Base-by-base conservation (phyloP, 2,329 filamentous ascomycete genomes). In the Aspergillus costaricaensis region DNA sequence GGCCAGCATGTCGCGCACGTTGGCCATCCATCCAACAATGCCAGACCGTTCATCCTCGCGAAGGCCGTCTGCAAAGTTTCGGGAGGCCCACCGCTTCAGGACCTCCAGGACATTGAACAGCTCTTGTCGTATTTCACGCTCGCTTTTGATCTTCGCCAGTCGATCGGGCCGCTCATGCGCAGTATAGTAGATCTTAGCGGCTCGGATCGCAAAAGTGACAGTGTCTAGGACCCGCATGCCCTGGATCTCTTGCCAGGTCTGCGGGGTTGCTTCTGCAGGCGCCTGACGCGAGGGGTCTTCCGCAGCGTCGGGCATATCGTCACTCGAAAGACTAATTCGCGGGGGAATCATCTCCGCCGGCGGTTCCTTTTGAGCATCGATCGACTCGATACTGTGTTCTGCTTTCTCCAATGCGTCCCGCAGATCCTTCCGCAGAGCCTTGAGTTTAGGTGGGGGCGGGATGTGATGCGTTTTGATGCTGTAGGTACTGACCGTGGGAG, bases 401-500 rank as follows among this genome's bases (percentile, higher is more conserved):
- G 91, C 91, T 65, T 90, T 88, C 43, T 84, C 81, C 19, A 99
- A 80, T 5, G 89, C 85, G 61, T 86, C 84, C 55, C 88, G 79
- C 59, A 93, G 76, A 68, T 89, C 87, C 23, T 83, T 80, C 61
- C 94, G 91, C 59, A 99, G 84, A 62, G 94, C 88, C 52, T 86
- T 82, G 65, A 94, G 86, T 61, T 95, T 90, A 8, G 95, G 95
- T 41, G 93, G 91, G 54, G 90, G 94, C 10, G 91, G 87, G 21
- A 96, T 84, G 59, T 89, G 88, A 69, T 92, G 91, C 62, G 91
- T 89, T 67, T 90, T 89, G 70, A 92, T 88, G 66, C 91, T 92
- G 77, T 98, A 99, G 3, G 95, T 99, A 82, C 93, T 97, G 43
- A 94, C 92, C 0, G 95, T 99, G 0, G 95, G 95, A n/a, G 95